Base-by-base conservation (phyloP, 495 filamentous ascomycete genomes). In the Daldinia concentrica region DNA sequence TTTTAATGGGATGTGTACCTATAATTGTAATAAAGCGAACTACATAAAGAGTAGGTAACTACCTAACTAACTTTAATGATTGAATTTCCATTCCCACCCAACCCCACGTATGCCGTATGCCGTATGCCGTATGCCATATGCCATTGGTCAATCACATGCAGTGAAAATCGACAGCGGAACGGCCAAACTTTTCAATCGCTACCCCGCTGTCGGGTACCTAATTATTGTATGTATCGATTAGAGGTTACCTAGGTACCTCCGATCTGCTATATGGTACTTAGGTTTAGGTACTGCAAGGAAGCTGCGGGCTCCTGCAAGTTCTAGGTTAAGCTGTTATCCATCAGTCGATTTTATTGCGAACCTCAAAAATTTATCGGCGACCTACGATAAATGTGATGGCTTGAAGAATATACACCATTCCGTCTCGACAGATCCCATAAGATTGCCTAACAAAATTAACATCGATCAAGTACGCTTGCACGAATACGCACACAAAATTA, bases 311-410 rank as follows among this genome's bases (percentile, higher is more conserved):
- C 7, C 17, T 17, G 43, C 43, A 48, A 48, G 43, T 19, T 48
- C 9, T 12, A 22, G 12, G n/a, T n/a, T 12, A 24, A 22, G 8
- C 2, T 9, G 9, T 48, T 48, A 48, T 54, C 50, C 24, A 54
- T 54, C 50, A 54, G 50, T 54, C 50, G 50, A 54, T 54, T 29
- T 54, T 54, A 54, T 69, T 26, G 51, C 51, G 29, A 56, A 51
- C 45, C 41, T 63, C 59, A 63, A 69, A 68, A 63, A 39, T 69
- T 69, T 69, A 51, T 65, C 54, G 34, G 32, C 64, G 50, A 68
- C 58, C 17, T 48, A n/a, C 15, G 26, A 45, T 27, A 45, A 41
- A 36, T 56, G 19, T 41, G 24, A 66, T 54, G n/a, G 26, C 52
- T 56, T 30, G 0, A 54, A 56, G 34, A 32, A 26, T 39, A 39